These are phyloP conservation scores for Blastobotrys petasosporus DNA, from an alignment of 1,139 yeast species.

Conservation along the genomic window DNA sequence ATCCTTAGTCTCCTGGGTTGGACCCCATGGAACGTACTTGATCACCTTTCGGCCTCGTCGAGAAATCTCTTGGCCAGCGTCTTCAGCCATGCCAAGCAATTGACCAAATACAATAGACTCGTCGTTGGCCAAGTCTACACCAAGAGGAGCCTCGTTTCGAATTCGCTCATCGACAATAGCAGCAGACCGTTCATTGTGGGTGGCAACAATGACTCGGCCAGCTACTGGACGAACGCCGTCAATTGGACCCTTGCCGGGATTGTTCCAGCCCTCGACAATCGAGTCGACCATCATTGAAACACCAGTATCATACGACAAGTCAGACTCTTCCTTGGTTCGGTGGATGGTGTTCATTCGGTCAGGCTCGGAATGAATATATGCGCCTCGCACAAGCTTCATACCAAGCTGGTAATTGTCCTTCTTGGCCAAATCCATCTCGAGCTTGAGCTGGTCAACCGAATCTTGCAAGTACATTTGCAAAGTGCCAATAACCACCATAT, in stretches of 20 bases:
- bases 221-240: constrained; percentile 36
- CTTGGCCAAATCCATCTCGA: constrained; percentile 62
- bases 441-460: constrained; percentile 53
- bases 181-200: constrained; percentile 82
- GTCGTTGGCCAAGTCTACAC: constrained; percentile 22
- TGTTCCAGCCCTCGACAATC: constrained; percentile 45
- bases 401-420: constrained; percentile 65
- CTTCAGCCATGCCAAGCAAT: constrained; percentile 94
- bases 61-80: constrained; percentile 71
- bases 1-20: constrained; percentile 88
- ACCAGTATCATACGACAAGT: constrained; percentile 66
- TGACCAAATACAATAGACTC: constrained; percentile 76
- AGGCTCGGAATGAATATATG: constrained; percentile 87
- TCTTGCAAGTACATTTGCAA: constrained; percentile 86
- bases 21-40: constrained; percentile 98
- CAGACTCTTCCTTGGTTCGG: constrained; percentile 71
- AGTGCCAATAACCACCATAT: constrained; percentile 76
- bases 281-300: constrained; percentile 58
- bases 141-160: constrained; percentile 25
- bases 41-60: constrained; percentile 63
- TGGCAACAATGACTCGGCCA: constrained; percentile 87
- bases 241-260: constrained; percentile 31
- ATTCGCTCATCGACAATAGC: constrained; percentile 60
- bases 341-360: constrained; percentile 63
- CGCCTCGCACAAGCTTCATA: constrained; percentile 93